Evolutionary conservation across 768 basidiomycete genomes (phyloP).

Genomic region (Panellus pusillus): DNA sequence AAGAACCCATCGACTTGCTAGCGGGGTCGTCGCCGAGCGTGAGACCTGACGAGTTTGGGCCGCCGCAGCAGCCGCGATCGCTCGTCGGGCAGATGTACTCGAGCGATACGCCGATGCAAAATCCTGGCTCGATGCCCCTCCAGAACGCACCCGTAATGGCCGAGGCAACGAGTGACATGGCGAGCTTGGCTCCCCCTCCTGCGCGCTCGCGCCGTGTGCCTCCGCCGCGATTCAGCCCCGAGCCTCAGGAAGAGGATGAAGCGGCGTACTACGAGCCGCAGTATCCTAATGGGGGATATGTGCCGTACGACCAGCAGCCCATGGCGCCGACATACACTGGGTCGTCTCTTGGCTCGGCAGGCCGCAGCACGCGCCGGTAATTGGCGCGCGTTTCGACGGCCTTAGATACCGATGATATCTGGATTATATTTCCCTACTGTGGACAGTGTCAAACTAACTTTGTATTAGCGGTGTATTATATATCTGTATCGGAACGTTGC

Average conservation of each 20-base stretch:
- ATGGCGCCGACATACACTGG: constrained; percentile 10
- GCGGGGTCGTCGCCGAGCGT: not conserved
- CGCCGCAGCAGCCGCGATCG: constrained; percentile 3
- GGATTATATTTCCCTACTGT: no score
- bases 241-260: not conserved
- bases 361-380: not conserved
- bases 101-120: not conserved
- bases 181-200: not conserved
- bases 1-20: constrained; percentile 11
- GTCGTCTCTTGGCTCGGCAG: constrained; percentile 9
- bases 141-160: constrained; percentile 4
- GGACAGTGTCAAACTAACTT: no score
- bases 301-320: constrained; percentile 18
- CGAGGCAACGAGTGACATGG: not conserved
- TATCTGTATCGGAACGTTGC: no score
- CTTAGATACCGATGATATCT: no score
- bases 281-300: constrained; percentile 19
- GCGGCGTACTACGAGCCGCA: constrained; percentile 4
- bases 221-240: constrained; percentile 1
- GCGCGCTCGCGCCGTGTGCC: constrained; percentile 12
- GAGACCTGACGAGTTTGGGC: constrained; percentile 2
- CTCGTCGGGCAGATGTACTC: not conserved
- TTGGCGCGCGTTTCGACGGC: no score
- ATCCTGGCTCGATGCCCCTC: not conserved
- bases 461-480: no score